Evolutionary conservation across 164 flowering plant genomes (phyloP).

Genomic region (Tetracentron sinense): DNA sequence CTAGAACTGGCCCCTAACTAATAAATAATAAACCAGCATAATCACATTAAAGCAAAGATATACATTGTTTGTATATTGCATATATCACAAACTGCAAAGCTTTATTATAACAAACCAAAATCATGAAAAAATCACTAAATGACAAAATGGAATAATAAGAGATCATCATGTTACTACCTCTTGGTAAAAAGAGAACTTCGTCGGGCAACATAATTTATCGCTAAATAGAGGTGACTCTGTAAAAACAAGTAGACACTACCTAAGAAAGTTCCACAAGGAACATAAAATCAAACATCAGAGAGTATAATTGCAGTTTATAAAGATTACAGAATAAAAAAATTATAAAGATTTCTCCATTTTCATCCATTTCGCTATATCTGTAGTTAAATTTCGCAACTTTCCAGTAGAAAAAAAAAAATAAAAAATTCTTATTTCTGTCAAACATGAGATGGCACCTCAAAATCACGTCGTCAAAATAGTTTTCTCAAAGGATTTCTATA

Average conservation of each 20-base stretch:
- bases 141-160: background rate
- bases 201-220: slow-evolving; percentile 14
- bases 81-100: background rate
- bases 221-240: slow-evolving; percentile 15
- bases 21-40: background rate
- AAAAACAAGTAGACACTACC: background rate
- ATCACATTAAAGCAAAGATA: background rate
- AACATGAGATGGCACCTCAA: background rate
- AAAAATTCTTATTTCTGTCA: background rate
- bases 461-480: background rate
- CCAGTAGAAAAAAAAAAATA: background rate
- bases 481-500: too few species aligned
- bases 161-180: slow-evolving; percentile 18
- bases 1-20: slow-evolving; percentile 33
- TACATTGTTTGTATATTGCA: too few species aligned
- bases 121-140: too few species aligned
- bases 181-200: slow-evolving; percentile 14
- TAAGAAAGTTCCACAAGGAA: background rate
- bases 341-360: background rate
- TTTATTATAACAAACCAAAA: too few species aligned
- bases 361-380: background rate
- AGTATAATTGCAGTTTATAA: too few species aligned
- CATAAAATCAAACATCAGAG: background rate
- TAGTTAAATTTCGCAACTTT: background rate
- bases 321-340: background rate